Evolutionary conservation across 768 basidiomycete species (phyloP).

Genomic region (Mycena polygramma): DNA sequence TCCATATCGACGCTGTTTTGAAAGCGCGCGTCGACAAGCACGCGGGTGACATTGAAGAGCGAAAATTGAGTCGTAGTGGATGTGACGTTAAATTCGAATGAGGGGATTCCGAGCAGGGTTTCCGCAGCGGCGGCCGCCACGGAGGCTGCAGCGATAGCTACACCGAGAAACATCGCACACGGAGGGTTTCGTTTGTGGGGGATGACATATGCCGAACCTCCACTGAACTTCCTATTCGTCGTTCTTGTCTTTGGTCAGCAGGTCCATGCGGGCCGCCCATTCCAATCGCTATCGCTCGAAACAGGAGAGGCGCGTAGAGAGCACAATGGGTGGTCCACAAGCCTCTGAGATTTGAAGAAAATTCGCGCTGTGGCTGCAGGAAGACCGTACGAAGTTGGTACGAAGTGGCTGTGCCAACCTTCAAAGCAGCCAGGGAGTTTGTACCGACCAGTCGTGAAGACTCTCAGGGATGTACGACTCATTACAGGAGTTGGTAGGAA

Average conservation of each 20-base stretch:
- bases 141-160: conserved; percentile 4
- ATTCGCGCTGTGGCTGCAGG: too few species aligned
- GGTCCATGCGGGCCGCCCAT: conserved; percentile 4
- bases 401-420: too few species aligned
- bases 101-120: conserved; percentile 37
- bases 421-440: too few species aligned
- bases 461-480: too few species aligned
- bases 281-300: background rate
- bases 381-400: too few species aligned
- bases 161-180: conserved; percentile 4
- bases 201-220: background rate
- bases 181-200: background rate
- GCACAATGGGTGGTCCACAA: too few species aligned
- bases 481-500: too few species aligned
- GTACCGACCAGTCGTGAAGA: too few species aligned
- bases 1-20: conserved; percentile 29
- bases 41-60: conserved; percentile 25
- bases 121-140: conserved; percentile 6
- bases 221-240: background rate
- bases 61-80: conserved; percentile 24
- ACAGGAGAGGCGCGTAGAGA: too few species aligned
- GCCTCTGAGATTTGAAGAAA: background rate
- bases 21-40: conserved; percentile 38
- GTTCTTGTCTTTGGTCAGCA: background rate
- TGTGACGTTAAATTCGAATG: conserved; percentile 34